These are phyloP conservation scores for Claviceps monticola DNA, from an alignment of 2,329 filamentous ascomycete species.

Conservation along the genomic window DNA sequence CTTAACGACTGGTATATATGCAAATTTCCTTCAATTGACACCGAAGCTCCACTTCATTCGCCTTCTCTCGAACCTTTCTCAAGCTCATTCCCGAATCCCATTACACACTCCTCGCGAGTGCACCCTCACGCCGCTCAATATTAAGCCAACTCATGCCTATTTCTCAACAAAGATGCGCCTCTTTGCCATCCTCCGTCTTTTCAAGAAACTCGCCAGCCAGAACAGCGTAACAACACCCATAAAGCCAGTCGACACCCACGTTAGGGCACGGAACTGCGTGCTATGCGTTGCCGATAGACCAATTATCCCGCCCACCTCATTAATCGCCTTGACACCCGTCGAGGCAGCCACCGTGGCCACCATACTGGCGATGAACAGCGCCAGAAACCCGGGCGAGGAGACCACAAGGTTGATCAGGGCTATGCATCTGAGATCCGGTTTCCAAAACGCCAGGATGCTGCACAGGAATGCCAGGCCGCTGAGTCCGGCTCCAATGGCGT, in stretches of 20 bases:
- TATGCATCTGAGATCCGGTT: constrained; percentile 13
- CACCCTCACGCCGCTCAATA: neutral
- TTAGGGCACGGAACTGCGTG: constrained; percentile 28
- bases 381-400: constrained; percentile 21
- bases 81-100: neutral
- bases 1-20: too few relatives aligned
- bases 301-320: constrained; percentile 27
- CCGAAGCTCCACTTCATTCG: neutral
- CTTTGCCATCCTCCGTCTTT: constrained; percentile 14
- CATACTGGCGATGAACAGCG: constrained; percentile 28
- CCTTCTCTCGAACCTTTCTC: neutral
- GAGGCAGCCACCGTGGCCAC: constrained; percentile 27
- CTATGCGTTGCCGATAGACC: constrained; percentile 31
- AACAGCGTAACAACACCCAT: constrained; percentile 27
- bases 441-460: constrained; percentile 22
- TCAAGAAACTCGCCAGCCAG: constrained; percentile 25
- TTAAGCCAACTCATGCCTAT: too few relatives aligned
- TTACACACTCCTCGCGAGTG: neutral
- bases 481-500: constrained; percentile 28
- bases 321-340: constrained; percentile 27
- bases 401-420: constrained; percentile 24
- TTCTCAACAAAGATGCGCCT: neutral
- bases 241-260: constrained; percentile 33
- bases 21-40: too few relatives aligned
- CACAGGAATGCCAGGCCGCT: constrained; percentile 29